Evolutionary conservation across 2,329 filamentous ascomycete species (phyloP).

Genomic region (Tolypocladium amazonense): DNA sequence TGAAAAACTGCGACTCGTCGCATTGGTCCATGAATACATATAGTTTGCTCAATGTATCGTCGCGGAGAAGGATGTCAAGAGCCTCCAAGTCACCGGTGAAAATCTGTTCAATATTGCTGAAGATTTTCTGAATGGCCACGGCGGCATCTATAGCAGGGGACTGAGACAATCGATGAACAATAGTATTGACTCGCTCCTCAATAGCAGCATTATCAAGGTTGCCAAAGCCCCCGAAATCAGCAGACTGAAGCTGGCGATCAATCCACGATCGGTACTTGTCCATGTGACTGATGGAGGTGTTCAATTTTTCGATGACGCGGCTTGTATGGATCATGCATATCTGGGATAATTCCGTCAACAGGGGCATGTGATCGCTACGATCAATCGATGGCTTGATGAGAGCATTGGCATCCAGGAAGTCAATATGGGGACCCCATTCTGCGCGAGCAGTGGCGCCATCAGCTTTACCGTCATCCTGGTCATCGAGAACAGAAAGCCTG

Average conservation of each 20-base stretch:
- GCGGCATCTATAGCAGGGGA: not conserved
- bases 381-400: not conserved
- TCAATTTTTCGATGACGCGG: not conserved
- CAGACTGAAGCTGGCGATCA: not conserved
- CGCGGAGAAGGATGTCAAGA: not conserved
- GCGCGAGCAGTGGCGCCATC: not conserved
- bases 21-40: not conserved
- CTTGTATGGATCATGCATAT: not conserved
- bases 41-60: not conserved
- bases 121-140: not conserved
- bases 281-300: not conserved
- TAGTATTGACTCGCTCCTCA: not conserved
- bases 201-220: not conserved
- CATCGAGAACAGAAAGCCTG: not conserved
- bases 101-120: not conserved
- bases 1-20: constrained; percentile 1
- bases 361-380: not conserved
- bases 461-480: not conserved
- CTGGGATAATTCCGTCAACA: not conserved
- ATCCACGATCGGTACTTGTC: not conserved
- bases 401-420: not conserved
- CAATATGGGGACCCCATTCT: not conserved
- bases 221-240: not conserved
- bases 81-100: not conserved
- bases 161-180: not conserved